Base-by-base conservation (phyloP, 305 asterid species). In the Fraxinus dipetala region DNA sequence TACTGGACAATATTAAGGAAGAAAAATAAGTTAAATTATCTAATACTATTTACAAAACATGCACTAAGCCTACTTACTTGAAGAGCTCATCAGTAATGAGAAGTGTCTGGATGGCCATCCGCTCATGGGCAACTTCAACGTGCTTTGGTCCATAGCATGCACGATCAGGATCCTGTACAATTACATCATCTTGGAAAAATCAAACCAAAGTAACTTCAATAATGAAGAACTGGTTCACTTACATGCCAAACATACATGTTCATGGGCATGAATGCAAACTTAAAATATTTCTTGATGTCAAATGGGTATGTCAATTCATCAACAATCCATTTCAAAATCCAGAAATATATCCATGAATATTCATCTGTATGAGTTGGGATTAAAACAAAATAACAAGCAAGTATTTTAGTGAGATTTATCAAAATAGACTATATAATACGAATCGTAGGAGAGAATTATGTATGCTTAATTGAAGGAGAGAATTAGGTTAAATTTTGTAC, bases 111-210 rank as follows among this genome's bases (percentile, higher is more conserved):
- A 96, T 84, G 83, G 99, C 99, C 98, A 95, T 92, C 65, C 95
- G 90, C 76, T 95, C 99, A 82, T 95, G 97, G 79, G 99, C 99
- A 86, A 94, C 98, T 87, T 96, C 99, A 70, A 96, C 98, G 74
- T 96, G 99, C 84, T 91, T 96, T 78, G 98, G 98, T 82, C 99
- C 99, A 82, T 96, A 96, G 90, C 98, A 94, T 78, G 99, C 98
- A 70, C 98, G 99, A 35, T 85, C 86, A 72, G 97, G 91, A 85
- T 96, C 99, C 99, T 96, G 81, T 65, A 76, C 38, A 84, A 72
- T 31, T 72, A 72, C 76, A 72, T 11, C 43, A 34, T 31, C 76
- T 72, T 32, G 76, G 75, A 72, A 72, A 86, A 82, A 76, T n/a
- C n/a, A 76, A 81, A 75, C 77, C 63, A 40, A 20, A 69, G 78